phyloP scores from a whole-genome alignment of 805 yeast species.

The Alloascoidea africana region DNA sequence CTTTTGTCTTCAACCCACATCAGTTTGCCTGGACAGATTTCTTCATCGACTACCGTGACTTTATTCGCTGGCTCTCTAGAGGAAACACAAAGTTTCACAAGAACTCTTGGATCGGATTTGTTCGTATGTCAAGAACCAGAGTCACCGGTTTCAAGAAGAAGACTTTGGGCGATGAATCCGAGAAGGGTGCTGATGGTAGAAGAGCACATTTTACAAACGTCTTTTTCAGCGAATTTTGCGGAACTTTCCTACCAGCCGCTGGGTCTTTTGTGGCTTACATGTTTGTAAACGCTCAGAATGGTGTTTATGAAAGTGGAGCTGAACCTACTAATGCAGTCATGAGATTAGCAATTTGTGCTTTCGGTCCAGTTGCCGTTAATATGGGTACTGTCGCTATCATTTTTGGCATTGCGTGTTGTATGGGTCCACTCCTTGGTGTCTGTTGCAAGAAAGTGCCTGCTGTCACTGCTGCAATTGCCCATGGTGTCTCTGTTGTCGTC shows the following conservation, averaged over 20 bases:
- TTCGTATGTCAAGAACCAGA: constrained; percentile 49
- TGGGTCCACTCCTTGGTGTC: constrained; percentile 32
- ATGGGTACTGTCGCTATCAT: constrained; percentile 15
- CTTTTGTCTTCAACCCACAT: constrained; percentile 65
- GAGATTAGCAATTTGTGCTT: constrained; percentile 24
- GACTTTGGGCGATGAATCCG: constrained; percentile 50
- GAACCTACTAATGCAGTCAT: constrained; percentile 28
- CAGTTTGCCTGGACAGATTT: constrained; percentile 58
- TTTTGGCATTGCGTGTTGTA: constrained; percentile 27
- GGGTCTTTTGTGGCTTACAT: constrained; percentile 50
- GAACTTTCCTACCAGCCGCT: constrained; percentile 57
- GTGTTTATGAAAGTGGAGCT: constrained; percentile 27
- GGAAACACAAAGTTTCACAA: constrained; percentile 39
- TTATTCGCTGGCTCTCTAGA: constrained; percentile 36
- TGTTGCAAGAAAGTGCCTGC: constrained; percentile 30
- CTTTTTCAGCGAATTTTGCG: constrained; percentile 63
- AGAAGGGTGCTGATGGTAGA: constrained; percentile 47
- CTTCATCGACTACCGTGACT: constrained; percentile 50
- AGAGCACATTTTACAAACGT: constrained; percentile 70
- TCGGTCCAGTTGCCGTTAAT: constrained; percentile 2
- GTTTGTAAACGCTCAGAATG: constrained; percentile 57
- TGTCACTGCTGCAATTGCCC: constrained; percentile 36
- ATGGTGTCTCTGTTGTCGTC: constrained; percentile 30
- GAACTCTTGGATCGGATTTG: constrained; percentile 50
- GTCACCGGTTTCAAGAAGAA: constrained; percentile 65